A percentile compares a stretch with the other conserved stretches of the same genome.
Evolutionary conservation across 2,329 filamentous ascomycete genomes (phyloP).

Genomic region (Allantophomopsis lycopodina): DNA sequence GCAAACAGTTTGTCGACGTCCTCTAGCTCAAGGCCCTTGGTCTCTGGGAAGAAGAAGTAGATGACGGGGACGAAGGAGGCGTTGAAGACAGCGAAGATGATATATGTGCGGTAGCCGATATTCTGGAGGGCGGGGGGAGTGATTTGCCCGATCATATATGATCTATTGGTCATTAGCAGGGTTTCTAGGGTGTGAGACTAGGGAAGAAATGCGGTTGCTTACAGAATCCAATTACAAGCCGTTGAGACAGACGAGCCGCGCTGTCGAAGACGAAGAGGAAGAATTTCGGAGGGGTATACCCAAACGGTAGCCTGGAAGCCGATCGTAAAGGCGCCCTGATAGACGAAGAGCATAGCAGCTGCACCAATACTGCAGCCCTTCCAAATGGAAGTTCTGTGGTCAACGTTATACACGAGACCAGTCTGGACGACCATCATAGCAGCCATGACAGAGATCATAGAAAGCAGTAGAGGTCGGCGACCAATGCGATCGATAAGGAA

Average conservation of each 20-base stretch:
- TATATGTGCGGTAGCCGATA: conserved; percentile 25
- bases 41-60: conserved; percentile 51
- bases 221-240: conserved; percentile 33
- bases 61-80: conserved; percentile 27
- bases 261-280: conserved; percentile 40
- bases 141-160: conserved; percentile 32
- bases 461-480: conserved; percentile 53
- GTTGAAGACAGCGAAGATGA: conserved; percentile 21
- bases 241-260: conserved; percentile 49
- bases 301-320: conserved; percentile 46
- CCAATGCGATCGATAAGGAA: conserved; percentile 32
- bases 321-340: conserved; percentile 45
- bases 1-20: conserved; percentile 33
- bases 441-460: conserved; percentile 24
- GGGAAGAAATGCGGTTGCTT: conserved; percentile 11
- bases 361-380: conserved; percentile 22
- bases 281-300: conserved; percentile 46
- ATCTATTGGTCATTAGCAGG: no score
- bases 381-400: conserved; percentile 19
- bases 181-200: no score
- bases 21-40: conserved; percentile 46
- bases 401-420: conserved; percentile 24
- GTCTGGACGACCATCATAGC: conserved; percentile 26
- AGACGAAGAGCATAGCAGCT: conserved; percentile 40
- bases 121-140: conserved; percentile 18